phyloP scores from a whole-genome alignment of 2,329 filamentous ascomycete genomes.

The Diaporthe citriasiana region DNA sequence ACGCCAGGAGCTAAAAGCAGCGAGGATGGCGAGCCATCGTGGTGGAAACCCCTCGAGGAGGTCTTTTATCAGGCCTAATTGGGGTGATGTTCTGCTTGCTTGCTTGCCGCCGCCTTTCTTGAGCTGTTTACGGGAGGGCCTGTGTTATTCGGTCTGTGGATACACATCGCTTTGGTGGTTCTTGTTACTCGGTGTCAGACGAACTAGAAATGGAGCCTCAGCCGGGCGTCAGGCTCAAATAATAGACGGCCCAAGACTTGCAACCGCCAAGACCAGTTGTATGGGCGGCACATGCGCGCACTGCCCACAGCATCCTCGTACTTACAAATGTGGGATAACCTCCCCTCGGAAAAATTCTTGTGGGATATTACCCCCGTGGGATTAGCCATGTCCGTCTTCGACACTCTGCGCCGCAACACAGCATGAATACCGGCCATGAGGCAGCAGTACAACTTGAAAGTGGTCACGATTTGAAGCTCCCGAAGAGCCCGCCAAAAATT shows the following conservation, averaged over 20 bases:
- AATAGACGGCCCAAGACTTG: conserved; percentile 22
- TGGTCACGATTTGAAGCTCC: conserved; percentile 46
- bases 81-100: neutral
- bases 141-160: conserved; percentile 6
- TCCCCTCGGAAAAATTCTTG: neutral
- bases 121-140: neutral
- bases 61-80: conserved; percentile 72
- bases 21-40: conserved; percentile 70
- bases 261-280: neutral
- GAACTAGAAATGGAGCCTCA: conserved; percentile 13
- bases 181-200: conserved; percentile 1
- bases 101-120: neutral
- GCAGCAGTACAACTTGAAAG: neutral
- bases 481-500: conserved; percentile 51
- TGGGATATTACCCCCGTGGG: neutral
- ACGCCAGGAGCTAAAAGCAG: conserved; percentile 72
- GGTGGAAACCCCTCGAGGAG: conserved; percentile 79
- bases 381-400: neutral
- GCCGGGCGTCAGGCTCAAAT: conserved; percentile 2
- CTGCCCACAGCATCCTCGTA: too few relatives aligned
- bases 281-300: neutral
- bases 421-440: neutral
- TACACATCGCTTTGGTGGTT: conserved; percentile 12
- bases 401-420: neutral
- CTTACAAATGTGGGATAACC: too few relatives aligned